A percentile compares a stretch with the other conserved stretches of the same genome.
Evolutionary conservation across 2,329 filamentous ascomycete species (phyloP).

Genomic region (Fusarium sp.): DNA sequence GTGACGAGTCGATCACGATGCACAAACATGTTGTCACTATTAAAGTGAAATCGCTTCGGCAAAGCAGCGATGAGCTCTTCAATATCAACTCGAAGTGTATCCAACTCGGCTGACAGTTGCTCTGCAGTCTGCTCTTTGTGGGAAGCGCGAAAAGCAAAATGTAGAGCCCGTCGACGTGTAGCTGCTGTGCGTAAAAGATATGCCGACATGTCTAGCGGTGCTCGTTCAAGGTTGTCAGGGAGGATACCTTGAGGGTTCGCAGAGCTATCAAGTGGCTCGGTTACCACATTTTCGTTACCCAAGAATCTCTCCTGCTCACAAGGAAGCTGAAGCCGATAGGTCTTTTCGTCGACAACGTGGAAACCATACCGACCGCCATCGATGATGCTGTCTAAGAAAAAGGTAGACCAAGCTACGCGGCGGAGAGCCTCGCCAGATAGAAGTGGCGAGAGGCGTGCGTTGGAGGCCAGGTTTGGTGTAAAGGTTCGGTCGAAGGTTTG

Average conservation of each 20-base stretch:
- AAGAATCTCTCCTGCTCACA: slow-evolving; percentile 12
- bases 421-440: background rate
- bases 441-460: background rate
- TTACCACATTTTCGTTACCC: background rate
- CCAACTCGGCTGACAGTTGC: background rate
- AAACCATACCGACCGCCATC: slow-evolving; percentile 17
- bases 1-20: background rate
- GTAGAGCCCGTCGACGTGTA: slow-evolving; percentile 2
- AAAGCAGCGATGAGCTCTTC: background rate
- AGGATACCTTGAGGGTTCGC: background rate
- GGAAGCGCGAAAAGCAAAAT: slow-evolving; percentile 4
- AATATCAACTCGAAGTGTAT: background rate
- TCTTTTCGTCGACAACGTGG: slow-evolving; percentile 14
- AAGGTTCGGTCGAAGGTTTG: background rate
- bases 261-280: background rate
- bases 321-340: slow-evolving; percentile 11
- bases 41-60: background rate
- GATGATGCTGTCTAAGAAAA: slow-evolving; percentile 9
- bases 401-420: slow-evolving; percentile 14
- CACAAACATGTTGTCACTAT: background rate
- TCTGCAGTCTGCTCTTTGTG: background rate
- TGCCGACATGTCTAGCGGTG: slow-evolving; percentile 12
- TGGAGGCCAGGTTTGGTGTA: background rate
- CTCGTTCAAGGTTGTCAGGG: background rate
- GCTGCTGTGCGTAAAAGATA: slow-evolving; percentile 13